Evolutionary conservation across 2,329 filamentous ascomycete species (phyloP).

Genomic region (Proliferodiscus dingleyae): DNA sequence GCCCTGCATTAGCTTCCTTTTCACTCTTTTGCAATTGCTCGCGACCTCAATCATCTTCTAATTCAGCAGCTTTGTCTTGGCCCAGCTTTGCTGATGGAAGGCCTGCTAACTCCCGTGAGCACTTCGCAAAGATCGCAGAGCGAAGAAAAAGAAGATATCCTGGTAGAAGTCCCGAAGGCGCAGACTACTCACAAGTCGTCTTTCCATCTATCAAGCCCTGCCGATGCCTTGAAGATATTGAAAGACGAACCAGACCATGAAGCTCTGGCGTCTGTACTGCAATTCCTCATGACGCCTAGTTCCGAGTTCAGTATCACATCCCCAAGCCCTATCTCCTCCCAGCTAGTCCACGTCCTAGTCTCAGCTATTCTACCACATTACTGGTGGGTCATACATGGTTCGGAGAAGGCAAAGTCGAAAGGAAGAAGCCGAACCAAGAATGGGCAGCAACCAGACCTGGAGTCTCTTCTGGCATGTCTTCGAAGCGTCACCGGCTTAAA

Average conservation of each 20-base stretch:
- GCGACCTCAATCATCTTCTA: neutral
- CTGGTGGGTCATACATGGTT: slow-evolving; percentile 61
- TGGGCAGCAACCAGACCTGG: slow-evolving; percentile 33
- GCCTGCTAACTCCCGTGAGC: slow-evolving; percentile 44
- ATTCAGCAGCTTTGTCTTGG: neutral
- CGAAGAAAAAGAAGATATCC: slow-evolving; percentile 14
- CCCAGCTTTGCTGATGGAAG: slow-evolving; percentile 39
- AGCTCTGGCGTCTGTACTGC: slow-evolving; percentile 47
- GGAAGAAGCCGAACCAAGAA: slow-evolving; percentile 18
- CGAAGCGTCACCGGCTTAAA: slow-evolving; percentile 73
- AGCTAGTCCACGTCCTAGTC: slow-evolving; percentile 71
- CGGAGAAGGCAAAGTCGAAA: slow-evolving; percentile 26
- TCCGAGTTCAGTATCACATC: slow-evolving; percentile 50
- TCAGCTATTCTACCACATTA: slow-evolving; percentile 75
- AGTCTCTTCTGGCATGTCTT: slow-evolving; percentile 59
- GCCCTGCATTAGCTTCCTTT: slow-evolving; percentile 7
- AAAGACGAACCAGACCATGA: slow-evolving; percentile 59
- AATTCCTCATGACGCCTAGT: slow-evolving; percentile 41
- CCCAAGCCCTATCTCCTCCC: slow-evolving; percentile 64
- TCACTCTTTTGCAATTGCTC: neutral
- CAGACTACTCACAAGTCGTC: slow-evolving; percentile 6
- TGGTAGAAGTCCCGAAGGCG: slow-evolving; percentile 19
- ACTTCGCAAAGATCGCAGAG: slow-evolving; percentile 31
- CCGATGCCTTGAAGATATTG: slow-evolving; percentile 54
- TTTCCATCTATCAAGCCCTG: slow-evolving; percentile 24